Base-by-base conservation (phyloP, 2,329 filamentous ascomycete species). In the Tympanopsis confertula region DNA sequence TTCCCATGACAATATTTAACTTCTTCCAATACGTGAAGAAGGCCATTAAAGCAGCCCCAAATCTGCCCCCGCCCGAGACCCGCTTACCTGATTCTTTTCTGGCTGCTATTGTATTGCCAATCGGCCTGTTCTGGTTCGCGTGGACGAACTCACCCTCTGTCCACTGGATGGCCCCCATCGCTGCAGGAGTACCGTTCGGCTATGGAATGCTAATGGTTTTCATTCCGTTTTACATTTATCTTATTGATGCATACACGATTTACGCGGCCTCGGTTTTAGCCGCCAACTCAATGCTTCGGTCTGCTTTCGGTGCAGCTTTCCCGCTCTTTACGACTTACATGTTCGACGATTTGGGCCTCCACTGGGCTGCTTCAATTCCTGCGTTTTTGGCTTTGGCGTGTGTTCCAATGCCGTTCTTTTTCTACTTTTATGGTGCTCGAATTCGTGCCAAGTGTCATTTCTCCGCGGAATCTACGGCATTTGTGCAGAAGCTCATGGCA, bases 181-280 rank as follows among this genome's bases (percentile, higher is more conserved):
- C 56, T 33, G 57, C 54, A 17, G 58, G 53, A 1, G 52, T 64
- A 2, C 50, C 56, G 5, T 55, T 69, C 40, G 66, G 55, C 5
- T 53, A 51, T 35, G 61, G 69, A 4, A 53, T 71, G 35, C 73
- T 82, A 2, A 55, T 80, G 20, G 74, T 84, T 24, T 85, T 84
- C 61, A 56, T 84, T n/a, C 65, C 65, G 4, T 57, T 77, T 35
- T 66, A 76, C 50, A 80, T 75, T 56, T 84, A 83, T 55, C 66
- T 84, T 10, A 72, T 84, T 42, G 81, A 84, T 49, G 61, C 50
- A 37, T 69, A 86, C 54, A 78, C 79, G 37, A 81, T 88, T 47
- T 89, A 80, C 44, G 83, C 85, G 1, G 83, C 83, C 1, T 84
- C 78, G 0, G 82, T 79, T 0, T 63, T 88, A 5, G 83, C 84